Evolutionary conservation across 176 grass and related monocot genomes (phyloP).

Genomic region (Rhynchospora tenuis): DNA sequence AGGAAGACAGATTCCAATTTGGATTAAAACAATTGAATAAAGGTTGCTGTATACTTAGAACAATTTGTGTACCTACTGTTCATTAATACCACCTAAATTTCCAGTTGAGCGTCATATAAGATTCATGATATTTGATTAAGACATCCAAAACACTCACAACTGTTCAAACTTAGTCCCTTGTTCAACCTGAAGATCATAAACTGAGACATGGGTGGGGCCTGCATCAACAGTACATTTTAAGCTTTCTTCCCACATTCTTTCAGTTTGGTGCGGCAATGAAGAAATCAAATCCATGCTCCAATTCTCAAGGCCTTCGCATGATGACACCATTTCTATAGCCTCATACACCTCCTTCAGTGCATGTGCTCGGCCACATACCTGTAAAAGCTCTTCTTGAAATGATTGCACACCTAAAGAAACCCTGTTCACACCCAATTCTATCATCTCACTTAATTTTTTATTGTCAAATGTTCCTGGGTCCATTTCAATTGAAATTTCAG

Average conservation of each 20-base stretch:
- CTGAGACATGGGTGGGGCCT: conserved; percentile 53
- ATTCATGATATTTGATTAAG: background rate
- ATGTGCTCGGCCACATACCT: conserved; percentile 64
- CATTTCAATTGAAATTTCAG: conserved; percentile 89
- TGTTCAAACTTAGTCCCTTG: conserved; percentile 83
- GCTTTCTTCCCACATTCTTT: conserved; percentile 86
- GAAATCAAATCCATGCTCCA: conserved; percentile 98
- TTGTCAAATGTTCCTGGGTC: conserved; percentile 71
- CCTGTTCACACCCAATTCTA: conserved; percentile 66
- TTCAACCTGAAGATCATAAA: conserved; percentile 90
- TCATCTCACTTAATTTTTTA: conserved; percentile 34
- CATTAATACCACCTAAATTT: background rate
- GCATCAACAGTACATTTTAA: conserved; percentile 52
- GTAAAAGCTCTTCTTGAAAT: conserved; percentile 74
- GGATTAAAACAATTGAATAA: background rate
- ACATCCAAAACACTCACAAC: conserved; percentile 38
- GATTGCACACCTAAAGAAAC: conserved; percentile 83
- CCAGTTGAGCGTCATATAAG: background rate
- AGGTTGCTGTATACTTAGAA: background rate
- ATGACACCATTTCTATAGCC: conserved; percentile 45
- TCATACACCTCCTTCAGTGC: conserved; percentile 65
- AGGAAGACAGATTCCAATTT: background rate
- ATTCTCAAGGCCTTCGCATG: conserved; percentile 56
- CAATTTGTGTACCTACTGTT: background rate
- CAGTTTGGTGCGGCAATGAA: conserved; percentile 61